A percentile compares a stretch with the other conserved stretches of the same genome.
Conservation (phyloP, 257 asterid genomes). For the Primulina huaijiensis region DNA sequence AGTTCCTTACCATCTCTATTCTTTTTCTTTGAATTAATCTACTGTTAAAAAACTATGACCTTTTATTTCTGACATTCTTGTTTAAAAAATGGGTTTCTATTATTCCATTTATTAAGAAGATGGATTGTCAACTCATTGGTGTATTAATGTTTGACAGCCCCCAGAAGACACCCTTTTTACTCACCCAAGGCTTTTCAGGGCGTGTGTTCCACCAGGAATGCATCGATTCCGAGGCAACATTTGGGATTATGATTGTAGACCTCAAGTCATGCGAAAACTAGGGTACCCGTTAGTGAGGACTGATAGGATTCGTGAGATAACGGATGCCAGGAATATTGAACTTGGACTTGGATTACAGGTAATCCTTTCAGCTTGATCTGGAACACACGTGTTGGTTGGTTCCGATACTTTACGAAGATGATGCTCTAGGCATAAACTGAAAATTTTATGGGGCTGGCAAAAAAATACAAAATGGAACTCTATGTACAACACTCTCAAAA, state of each 20-base stretch:
- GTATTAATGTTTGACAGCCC: constrained; percentile 37
- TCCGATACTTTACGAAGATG: neutral
- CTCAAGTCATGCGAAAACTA: constrained; percentile 75
- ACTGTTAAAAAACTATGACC: neutral
- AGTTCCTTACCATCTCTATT: neutral
- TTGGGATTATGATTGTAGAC: constrained; percentile 87
- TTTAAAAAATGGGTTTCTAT: neutral
- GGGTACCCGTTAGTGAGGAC: constrained; percentile 72
- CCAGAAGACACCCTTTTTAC: constrained; percentile 95
- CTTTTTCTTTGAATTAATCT: neutral
- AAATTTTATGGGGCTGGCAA: neutral
- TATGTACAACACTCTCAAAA: neutral
- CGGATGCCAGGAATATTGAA: constrained; percentile 92
- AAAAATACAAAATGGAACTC: neutral
- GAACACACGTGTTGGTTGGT: neutral
- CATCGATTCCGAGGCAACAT: constrained; percentile 95
- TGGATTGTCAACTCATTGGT: neutral
- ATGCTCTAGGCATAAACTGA: neutral
- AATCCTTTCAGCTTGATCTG: constrained; percentile 20
- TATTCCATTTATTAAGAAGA: neutral
- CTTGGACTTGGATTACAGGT: constrained; percentile 99
- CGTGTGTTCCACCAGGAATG: constrained; percentile 99
- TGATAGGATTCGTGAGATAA: constrained; percentile 83
- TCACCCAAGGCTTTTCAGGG: constrained; percentile 93
- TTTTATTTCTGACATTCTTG: neutral